phyloP scores from a whole-genome alignment of 305 asterid genomes.

The Fraxinus sp. region DNA sequence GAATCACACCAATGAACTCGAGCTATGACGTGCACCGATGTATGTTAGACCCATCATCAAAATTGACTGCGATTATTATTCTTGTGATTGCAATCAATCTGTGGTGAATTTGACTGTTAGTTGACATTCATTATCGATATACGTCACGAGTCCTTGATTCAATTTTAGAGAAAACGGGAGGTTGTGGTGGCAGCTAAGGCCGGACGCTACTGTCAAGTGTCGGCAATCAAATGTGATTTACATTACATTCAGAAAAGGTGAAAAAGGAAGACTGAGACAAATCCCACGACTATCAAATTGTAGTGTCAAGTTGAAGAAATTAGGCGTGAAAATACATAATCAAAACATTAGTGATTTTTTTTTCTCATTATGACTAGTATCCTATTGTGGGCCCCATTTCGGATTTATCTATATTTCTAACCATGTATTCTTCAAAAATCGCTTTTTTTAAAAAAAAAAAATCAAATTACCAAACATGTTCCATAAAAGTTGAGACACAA shows the following conservation, averaged over 20 bases:
- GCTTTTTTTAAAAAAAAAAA: background rate
- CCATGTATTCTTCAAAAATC: background rate
- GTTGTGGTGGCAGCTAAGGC: background rate
- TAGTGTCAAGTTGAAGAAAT: background rate
- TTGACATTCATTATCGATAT: background rate
- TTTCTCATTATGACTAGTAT: background rate
- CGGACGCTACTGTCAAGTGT: background rate
- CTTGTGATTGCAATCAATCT: no score
- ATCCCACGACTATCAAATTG: background rate
- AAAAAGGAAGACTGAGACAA: background rate
- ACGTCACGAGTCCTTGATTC: background rate
- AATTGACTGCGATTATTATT: no score
- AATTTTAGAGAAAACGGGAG: background rate
- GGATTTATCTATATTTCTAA: background rate
- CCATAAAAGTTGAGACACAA: background rate
- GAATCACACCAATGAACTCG: background rate
- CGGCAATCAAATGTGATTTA: background rate
- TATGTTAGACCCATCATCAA: background rate
- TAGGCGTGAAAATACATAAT: slow-evolving; percentile 17
- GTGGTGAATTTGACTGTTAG: background rate
- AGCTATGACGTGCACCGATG: background rate
- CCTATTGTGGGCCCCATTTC: background rate
- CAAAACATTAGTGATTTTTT: background rate
- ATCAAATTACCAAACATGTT: background rate
- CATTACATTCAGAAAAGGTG: background rate